Conservation (phyloP, 805 yeast genomes). For the Scheffersomyces ergatensis region DNA sequence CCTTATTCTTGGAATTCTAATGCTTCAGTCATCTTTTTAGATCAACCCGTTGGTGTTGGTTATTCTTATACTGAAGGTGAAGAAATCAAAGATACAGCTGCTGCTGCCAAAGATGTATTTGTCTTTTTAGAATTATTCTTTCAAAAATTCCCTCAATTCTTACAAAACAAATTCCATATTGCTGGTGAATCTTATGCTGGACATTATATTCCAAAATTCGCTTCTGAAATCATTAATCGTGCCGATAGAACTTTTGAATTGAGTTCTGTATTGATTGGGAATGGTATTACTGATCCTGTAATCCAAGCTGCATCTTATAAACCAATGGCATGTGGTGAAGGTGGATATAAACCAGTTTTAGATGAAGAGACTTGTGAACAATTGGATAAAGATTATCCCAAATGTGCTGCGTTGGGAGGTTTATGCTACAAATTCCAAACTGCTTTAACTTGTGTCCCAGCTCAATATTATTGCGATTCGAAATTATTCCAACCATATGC, state of each 20-base stretch:
- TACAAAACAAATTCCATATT: constrained; percentile 65
- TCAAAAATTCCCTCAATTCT: constrained; percentile 74
- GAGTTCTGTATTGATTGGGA: constrained; percentile 41
- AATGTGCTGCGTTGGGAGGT: constrained; percentile 28
- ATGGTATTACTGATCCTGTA: constrained; percentile 44
- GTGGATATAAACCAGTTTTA: constrained; percentile 39
- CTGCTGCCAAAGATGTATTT: constrained; percentile 86
- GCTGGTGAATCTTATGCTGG: constrained; percentile 96
- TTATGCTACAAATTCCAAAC: constrained; percentile 29
- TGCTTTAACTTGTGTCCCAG: constrained; percentile 42
- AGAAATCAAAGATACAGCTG: constrained; percentile 63
- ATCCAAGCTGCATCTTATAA: constrained; percentile 37
- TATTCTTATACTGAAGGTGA: constrained; percentile 72
- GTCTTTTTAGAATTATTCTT: constrained; percentile 82
- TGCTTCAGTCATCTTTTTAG: constrained; percentile 87
- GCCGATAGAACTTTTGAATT: constrained; percentile 45
- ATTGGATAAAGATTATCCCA: constrained; percentile 33
- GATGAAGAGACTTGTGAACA: constrained; percentile 27
- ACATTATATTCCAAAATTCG: constrained; percentile 89
- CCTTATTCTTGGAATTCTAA: constrained; percentile 89
- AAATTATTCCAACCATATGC: constrained; percentile 26
- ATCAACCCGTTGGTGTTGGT: constrained; percentile 93
- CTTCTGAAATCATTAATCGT: constrained; percentile 72
- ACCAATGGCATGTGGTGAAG: constrained; percentile 48
- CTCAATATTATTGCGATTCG: constrained; percentile 28